Base-by-base conservation (phyloP, 148 eudicot species). In the Bassia scoparia region DNA sequence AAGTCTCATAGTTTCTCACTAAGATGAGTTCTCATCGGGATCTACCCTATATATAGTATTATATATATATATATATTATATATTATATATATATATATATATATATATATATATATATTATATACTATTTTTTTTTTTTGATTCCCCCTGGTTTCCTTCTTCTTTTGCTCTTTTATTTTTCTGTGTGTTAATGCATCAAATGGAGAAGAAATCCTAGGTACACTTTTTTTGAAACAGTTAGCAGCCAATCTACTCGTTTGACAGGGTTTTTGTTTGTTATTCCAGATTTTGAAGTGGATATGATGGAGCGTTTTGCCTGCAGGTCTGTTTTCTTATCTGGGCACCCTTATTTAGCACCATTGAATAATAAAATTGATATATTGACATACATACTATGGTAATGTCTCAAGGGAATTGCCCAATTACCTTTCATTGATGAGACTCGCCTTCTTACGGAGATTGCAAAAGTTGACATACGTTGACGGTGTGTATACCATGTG, bases 221-320 rank as follows among this genome's bases (percentile, higher is more conserved):
- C 29, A 14, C 15, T 63, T 46, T 37, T 65, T n/a, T n/a, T n/a
- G n/a, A n/a, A n/a, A n/a, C n/a, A n/a, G n/a, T n/a, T n/a, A n/a
- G n/a, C n/a, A n/a, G n/a, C n/a, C n/a, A n/a, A n/a, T n/a, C n/a
- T n/a, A n/a, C n/a, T n/a, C n/a, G n/a, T n/a, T n/a, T 12, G 35
- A 30, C 30, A 27, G 13, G 7, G 33, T 26, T 43, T 74, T 17
- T 52, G 44, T 15, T 63, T 44, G 61, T 30, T 52, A 67, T 62
- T 43, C 24, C 88, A 92, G 99, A 95, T 82, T 95, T 95, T 77
- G 99, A 92, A 69, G 88, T 90, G 35, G 99, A 95, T 81, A 92
- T 95, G 96, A 90, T 90, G 27, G 92, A 95, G 82, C 87, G 97
- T 46, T 95, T n/a, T 81, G 72, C 96, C 68, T 95, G 97, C 97